These are phyloP conservation scores for Cydonia oblonga DNA, from an alignment of 331 rosid species.

Conservation along the genomic window DNA sequence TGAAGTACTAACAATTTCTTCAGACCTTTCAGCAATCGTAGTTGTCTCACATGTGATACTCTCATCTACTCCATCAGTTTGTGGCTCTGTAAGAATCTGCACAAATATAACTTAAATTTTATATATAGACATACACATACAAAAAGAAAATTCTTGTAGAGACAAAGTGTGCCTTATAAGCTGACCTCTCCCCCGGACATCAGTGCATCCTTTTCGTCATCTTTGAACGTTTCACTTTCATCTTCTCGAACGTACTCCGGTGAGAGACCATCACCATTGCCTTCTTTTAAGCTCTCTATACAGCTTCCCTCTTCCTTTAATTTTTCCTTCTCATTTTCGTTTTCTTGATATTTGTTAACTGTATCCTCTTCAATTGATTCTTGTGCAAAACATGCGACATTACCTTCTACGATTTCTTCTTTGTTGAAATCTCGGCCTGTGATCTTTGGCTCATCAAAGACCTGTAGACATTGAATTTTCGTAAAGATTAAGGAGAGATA, in stretches of 20 bases:
- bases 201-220: not conserved
- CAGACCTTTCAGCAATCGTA: not conserved
- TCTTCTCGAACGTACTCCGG: slow-evolving; percentile 13
- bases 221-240: not conserved
- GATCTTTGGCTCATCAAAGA: not conserved
- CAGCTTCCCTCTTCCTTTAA: slow-evolving; percentile 13
- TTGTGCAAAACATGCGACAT: not conserved
- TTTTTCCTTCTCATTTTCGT: slow-evolving; percentile 6
- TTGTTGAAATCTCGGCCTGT: not conserved
- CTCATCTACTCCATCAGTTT: slow-evolving; percentile 5
- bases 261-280: not conserved
- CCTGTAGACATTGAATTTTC: slow-evolving; percentile 21
- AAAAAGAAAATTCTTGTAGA: not conserved
- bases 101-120: not conserved
- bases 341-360: not conserved
- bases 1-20: not conserved
- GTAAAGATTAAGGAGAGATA: not conserved
- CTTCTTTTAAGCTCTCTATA: slow-evolving; percentile 11
- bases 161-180: not conserved
- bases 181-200: slow-evolving; percentile 23
- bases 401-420: slow-evolving; percentile 2
- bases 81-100: slow-evolving; percentile 11
- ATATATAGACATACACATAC: not conserved
- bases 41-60: not conserved
- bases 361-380: slow-evolving; percentile 19